phyloP scores from a whole-genome alignment of 805 yeast genomes.

The Yamadazyma nakazawae region DNA sequence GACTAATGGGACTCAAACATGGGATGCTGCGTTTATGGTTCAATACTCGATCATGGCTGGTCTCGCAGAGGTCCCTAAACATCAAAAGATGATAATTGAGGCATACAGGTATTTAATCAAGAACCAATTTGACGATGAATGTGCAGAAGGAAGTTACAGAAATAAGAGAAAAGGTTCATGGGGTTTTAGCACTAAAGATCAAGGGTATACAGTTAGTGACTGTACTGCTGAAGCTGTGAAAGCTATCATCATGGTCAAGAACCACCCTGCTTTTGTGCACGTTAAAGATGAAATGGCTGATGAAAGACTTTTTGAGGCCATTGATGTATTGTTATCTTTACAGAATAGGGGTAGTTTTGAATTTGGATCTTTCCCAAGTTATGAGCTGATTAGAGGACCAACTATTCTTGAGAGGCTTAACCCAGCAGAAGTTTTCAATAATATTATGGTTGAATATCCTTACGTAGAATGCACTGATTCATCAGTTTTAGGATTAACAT shows the following conservation, averaged over 20 bases:
- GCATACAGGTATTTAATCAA: constrained; percentile 71
- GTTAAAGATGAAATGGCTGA: constrained; percentile 52
- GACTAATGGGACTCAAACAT: constrained; percentile 94
- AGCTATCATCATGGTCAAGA: constrained; percentile 87
- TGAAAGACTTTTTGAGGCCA: constrained; percentile 57
- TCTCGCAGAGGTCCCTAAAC: constrained; percentile 65
- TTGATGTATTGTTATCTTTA: constrained; percentile 69
- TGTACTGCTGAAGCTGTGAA: constrained; percentile 96
- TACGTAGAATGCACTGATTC: constrained; percentile 98
- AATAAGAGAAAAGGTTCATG: constrained; percentile 87
- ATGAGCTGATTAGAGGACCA: constrained; percentile 82
- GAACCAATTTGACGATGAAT: constrained; percentile 82
- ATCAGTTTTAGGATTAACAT: constrained; percentile 80
- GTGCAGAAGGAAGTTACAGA: constrained; percentile 73
- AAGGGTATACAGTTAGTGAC: constrained; percentile 95
- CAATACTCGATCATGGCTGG: constrained; percentile 83
- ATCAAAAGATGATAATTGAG: constrained; percentile 55
- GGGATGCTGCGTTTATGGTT: constrained; percentile 93
- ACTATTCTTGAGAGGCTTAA: constrained; percentile 72
- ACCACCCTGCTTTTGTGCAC: constrained; percentile 50
- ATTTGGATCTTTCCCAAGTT: constrained; percentile 89
- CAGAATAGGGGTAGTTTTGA: constrained; percentile 81
- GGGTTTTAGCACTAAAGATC: constrained; percentile 94
- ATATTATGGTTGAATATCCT: constrained; percentile 97
- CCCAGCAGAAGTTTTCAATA: constrained; percentile 98